phyloP scores from a whole-genome alignment of 352 stramenopile genomes.

The Phytophthora citricola region DNA sequence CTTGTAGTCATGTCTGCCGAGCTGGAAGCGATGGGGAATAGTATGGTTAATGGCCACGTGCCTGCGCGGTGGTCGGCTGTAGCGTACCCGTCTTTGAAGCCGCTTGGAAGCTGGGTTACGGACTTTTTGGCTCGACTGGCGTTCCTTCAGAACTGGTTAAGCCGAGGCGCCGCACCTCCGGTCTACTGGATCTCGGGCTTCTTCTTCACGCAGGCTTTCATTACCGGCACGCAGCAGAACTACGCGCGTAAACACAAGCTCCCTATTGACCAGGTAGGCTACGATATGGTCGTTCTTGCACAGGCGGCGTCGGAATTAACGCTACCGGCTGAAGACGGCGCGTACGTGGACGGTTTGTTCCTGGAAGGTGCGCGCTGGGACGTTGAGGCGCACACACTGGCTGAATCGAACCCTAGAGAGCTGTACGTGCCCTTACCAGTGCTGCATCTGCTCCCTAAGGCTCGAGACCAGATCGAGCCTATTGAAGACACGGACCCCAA shows the following conservation, averaged over 20 bases:
- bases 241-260: constrained; percentile 92
- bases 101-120: constrained; percentile 92
- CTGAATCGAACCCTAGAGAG: constrained; percentile 86
- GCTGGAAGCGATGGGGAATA: constrained; percentile 93
- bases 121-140: constrained; percentile 88
- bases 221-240: constrained; percentile 94
- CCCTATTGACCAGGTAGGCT: constrained; percentile 92
- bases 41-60: constrained; percentile 93
- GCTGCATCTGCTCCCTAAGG: constrained; percentile 84
- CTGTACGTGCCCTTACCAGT: constrained; percentile 90
- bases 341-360: constrained; percentile 91
- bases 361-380: constrained; percentile 93
- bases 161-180: constrained; percentile 67
- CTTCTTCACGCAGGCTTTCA: constrained; percentile 96
- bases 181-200: constrained; percentile 96
- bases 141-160: constrained; percentile 88
- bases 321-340: constrained; percentile 81
- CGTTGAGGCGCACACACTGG: constrained; percentile 60
- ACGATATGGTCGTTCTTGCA: constrained; percentile 88
- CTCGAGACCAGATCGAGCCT: constrained; percentile 84
- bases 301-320: constrained; percentile 48
- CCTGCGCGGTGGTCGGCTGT: constrained; percentile 82
- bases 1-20: constrained; percentile 94
- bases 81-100: constrained; percentile 93
- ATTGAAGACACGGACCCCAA: constrained; percentile 90